Base-by-base conservation (phyloP, 129 eudicot genomes). In the Logfia minima region DNA sequence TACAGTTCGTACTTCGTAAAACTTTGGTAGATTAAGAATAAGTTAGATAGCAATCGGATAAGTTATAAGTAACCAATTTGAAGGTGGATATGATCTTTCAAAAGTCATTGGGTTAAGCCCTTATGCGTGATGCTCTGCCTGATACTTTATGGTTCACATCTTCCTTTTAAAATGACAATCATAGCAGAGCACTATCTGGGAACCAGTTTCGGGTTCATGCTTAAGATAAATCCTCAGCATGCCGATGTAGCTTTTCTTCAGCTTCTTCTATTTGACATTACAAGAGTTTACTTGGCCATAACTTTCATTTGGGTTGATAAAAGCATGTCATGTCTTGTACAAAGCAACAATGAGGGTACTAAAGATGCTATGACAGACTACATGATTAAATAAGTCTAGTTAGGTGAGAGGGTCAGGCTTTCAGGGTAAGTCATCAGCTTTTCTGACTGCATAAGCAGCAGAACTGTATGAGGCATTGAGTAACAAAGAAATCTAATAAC, bases 31-130 rank as follows among this genome's bases (percentile, higher is more conserved):
- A 48, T 14, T 48, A 48, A 48, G 55, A 48, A 48, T 48, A 3
- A 48, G 14, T 11, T 11, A 22, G 82, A 21, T 48, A 31, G 34
- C 6, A 79, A 31, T 37, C 19, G n/a, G 70, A 65, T 31, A 59
- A 59, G 53, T 31, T 72, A 53, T 21, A 23, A 63, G 64, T 62
- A 64, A 51, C 60, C 19, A 72, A 55, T 72, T 62, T 70, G 78
- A 62, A 63, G 66, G 73, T 62, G 39, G 58, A 8, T 16, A 14
- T 48, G 78, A 62, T 52, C n/a, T 63, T 34, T 71, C 8, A 51
- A 18, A 41, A 52, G 29, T 43, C 28, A 51, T 48, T 48, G 19
- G 22, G 34, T 45, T 48, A 52, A 62, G 58, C 22, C 66, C 72
- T 59, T 26, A 63, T 51, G 10, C 18, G 37, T 48, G 23, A 71